phyloP scores from a whole-genome alignment of 306 rosid species.

The Begonia fuchsioides region DNA sequence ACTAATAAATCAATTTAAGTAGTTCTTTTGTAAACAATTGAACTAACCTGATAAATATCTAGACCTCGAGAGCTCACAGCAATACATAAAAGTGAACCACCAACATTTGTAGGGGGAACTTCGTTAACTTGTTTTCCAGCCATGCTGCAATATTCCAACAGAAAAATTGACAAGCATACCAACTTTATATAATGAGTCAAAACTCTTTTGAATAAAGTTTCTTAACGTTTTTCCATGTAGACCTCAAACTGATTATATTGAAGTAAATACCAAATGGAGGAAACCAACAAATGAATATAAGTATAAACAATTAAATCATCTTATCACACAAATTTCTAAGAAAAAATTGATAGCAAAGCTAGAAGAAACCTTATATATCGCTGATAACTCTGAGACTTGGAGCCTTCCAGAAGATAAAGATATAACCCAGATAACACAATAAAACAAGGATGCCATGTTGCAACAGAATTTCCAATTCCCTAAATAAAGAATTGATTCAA shows the following conservation, averaged over 20 bases:
- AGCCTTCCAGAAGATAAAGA: constrained; percentile 64
- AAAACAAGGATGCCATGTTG: constrained; percentile 88
- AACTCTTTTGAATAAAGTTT: not conserved
- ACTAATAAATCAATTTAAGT: no score
- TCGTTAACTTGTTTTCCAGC: constrained; percentile 79
- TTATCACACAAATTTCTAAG: not conserved
- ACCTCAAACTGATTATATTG: no score
- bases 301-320: no score
- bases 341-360: constrained; percentile 4
- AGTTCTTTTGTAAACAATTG: no score
- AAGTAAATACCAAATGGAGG: not conserved
- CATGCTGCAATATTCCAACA: constrained; percentile 44
- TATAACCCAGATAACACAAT: constrained; percentile 63
- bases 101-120: constrained; percentile 56
- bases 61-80: constrained; percentile 69
- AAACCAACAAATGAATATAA: not conserved
- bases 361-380: constrained; percentile 53
- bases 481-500: constrained; percentile 14
- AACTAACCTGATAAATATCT: constrained; percentile 62
- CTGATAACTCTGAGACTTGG: constrained; percentile 59
- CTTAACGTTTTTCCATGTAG: not conserved
- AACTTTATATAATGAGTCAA: constrained; percentile 2
- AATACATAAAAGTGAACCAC: constrained; percentile 59
- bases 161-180: constrained; percentile 1
- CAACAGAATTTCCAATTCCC: constrained; percentile 95